Evolutionary conservation across 768 basidiomycete genomes (phyloP).

Genomic region (Mycena maculata): DNA sequence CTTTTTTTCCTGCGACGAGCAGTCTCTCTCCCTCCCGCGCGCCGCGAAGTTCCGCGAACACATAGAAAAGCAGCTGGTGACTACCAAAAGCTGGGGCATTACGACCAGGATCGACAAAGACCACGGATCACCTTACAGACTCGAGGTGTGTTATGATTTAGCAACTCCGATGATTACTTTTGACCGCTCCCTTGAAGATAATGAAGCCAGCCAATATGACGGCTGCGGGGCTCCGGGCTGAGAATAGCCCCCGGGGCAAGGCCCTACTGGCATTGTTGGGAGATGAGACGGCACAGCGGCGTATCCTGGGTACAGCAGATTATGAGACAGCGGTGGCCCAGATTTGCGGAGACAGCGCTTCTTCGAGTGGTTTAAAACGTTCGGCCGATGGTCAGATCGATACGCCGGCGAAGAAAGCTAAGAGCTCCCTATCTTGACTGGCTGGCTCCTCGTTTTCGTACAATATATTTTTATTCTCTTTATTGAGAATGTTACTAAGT

Average conservation of each 20-base stretch:
- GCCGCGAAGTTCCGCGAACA: neutral
- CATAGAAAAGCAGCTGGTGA: neutral
- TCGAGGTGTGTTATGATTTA: neutral
- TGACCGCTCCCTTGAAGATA: neutral
- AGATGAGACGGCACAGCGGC: neutral
- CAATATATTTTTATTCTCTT: too few relatives aligned
- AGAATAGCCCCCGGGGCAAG: slow-evolving; percentile 9
- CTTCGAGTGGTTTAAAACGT: neutral
- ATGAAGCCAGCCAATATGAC: slow-evolving; percentile 1
- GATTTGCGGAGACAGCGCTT: neutral
- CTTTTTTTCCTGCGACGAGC: slow-evolving; percentile 2
- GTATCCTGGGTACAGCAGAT: neutral
- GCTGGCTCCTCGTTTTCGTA: too few relatives aligned
- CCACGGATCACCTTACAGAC: neutral
- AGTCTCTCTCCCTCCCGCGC: neutral
- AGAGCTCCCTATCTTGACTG: neutral
- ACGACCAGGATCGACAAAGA: neutral
- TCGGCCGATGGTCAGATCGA: neutral
- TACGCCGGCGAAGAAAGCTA: neutral
- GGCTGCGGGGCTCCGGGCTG: neutral
- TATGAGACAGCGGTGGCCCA: slow-evolving; percentile 1
- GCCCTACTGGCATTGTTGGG: neutral
- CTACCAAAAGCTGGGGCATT: slow-evolving; percentile 1
- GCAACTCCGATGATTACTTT: neutral
- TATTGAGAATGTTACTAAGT: too few relatives aligned